Evolutionary conservation across 495 filamentous ascomycete genomes (phyloP), one percentile per base, ranked within the genome.

Genomic region (Aspergillus baeticus): DNA sequence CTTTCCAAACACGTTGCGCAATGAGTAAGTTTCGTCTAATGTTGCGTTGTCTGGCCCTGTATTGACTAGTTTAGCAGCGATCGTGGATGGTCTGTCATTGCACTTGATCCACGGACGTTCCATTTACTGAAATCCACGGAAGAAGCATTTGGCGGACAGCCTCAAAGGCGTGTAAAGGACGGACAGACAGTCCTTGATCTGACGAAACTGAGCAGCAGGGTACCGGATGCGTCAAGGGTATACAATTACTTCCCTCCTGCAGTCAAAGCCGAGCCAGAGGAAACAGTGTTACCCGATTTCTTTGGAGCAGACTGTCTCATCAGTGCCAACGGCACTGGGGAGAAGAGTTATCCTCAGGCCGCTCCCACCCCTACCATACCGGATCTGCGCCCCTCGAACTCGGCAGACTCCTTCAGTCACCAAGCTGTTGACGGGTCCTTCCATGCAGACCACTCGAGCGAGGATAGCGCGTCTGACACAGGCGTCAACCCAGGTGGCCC

Each of bases 11-110:
- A 53, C 60, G 39, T 20, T 61, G 31, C 53, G 51, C 13, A 46
- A 45, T 14, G 63, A 65, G 67, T 69, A 62, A 61, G 64, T 38
- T 49, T 26, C 17, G 6, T 14, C n/a, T n/a, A 15, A 5, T 34
- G 36, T n/a, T 22, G n/a, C 26, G 14, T 15, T 1, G 17, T 5
- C 5, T 10, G 18, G 44, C 37, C 13, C 22, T 38, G 2, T 22
- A 45, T 58, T 63, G 43, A 61, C 51, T 18, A 10, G 49, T 29
- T 3, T 54, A 58, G 57, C 22, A 64, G 55, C 38, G 66, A 68
- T 22, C 63, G 70, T 38, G 79, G 79, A 13, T 83, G 80, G 80
- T 69, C 68, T 23, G 74, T 83, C 21, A 58, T 80, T 34, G 78
- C 79, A 33, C 58, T 83, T 36, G 78, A 82, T 55, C 79, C 79